Conservation (phyloP, 2,329 filamentous ascomycete species). For the Apiospora sp. region DNA sequence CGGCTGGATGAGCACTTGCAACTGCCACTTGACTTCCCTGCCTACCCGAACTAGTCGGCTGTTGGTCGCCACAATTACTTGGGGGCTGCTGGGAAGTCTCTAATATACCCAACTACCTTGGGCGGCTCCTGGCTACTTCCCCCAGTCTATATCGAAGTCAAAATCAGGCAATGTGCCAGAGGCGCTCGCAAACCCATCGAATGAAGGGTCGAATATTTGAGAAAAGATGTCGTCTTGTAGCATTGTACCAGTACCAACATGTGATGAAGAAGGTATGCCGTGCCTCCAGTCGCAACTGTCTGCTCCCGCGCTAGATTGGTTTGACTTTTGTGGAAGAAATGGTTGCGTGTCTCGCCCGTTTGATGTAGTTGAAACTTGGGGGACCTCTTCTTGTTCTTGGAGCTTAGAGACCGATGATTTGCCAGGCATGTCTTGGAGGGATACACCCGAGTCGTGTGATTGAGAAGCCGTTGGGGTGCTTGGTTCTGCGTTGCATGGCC, state of each 20-base stretch:
- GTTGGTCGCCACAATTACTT: not conserved
- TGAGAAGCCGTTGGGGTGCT: not conserved
- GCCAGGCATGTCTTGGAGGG: not conserved
- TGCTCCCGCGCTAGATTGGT: not conserved
- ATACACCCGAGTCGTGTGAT: not conserved
- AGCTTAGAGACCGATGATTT: not conserved
- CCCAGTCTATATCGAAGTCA: not conserved
- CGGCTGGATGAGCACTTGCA: conserved; percentile 22
- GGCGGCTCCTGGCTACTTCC: not conserved
- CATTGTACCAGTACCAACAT: not conserved
- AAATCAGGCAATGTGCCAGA: not conserved
- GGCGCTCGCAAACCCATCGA: not conserved
- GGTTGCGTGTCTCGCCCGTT: not conserved
- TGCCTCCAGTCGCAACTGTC: not conserved
- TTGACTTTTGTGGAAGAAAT: not conserved
- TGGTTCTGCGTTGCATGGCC: not conserved
- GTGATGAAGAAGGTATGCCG: not conserved
- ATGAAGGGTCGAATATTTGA: not conserved
- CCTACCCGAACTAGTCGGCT: not conserved
- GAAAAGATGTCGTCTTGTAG: not conserved
- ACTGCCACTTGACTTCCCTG: not conserved
- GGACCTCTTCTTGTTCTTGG: not conserved
- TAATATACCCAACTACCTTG: no score
- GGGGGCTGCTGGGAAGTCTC: not conserved
- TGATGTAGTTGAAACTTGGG: not conserved